Evolutionary conservation across 1,284 basidiomycete species (phyloP).

Genomic region (Schizophyllum commune): DNA sequence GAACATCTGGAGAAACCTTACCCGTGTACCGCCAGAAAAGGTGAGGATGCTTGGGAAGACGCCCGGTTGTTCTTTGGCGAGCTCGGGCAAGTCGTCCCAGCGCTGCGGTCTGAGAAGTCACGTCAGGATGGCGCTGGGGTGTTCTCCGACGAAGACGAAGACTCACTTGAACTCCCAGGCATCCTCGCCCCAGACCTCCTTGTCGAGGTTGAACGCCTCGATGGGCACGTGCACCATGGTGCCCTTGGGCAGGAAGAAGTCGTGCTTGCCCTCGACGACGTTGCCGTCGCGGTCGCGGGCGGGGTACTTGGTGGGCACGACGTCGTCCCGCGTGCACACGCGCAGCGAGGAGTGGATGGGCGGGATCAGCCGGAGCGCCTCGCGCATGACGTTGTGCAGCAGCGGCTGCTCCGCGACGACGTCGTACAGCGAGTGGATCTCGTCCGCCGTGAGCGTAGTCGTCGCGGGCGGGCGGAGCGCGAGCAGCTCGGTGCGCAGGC

Average conservation of each 20-base stretch:
- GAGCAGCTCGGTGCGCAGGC: constrained; percentile 55
- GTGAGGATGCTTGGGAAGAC: constrained; percentile 63
- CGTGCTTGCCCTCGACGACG: constrained; percentile 29
- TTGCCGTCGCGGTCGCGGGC: constrained; percentile 49
- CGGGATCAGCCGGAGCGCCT: constrained; percentile 67
- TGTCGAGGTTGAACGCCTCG: constrained; percentile 72
- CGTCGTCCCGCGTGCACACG: constrained; percentile 66
- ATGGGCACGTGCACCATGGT: constrained; percentile 68
- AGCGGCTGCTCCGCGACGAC: constrained; percentile 58
- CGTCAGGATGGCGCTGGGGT: constrained; percentile 4
- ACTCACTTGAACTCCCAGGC: constrained; percentile 72
- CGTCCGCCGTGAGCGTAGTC: constrained; percentile 44
- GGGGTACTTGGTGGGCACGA: constrained; percentile 62
- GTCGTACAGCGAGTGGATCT: constrained; percentile 49
- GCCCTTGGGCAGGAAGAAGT: constrained; percentile 55
- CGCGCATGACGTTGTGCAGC: constrained; percentile 70
- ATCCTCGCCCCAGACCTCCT: constrained; percentile 65
- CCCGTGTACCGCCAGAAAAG: constrained; percentile 74
- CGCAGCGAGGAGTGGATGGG: constrained; percentile 77
- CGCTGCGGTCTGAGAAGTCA: constrained; percentile 53
- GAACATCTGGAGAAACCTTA: constrained; percentile 17
- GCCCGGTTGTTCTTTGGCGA: constrained; percentile 53
- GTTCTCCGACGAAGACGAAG: not conserved
- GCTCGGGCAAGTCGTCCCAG: constrained; percentile 68
- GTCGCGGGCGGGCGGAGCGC: constrained; percentile 28